Percentiles rank a stretch among this genome's conserved stretches.
These are phyloP conservation scores for Xanthoconium stramineum DNA, from an alignment of 768 basidiomycete genomes.

Conservation along the genomic window DNA sequence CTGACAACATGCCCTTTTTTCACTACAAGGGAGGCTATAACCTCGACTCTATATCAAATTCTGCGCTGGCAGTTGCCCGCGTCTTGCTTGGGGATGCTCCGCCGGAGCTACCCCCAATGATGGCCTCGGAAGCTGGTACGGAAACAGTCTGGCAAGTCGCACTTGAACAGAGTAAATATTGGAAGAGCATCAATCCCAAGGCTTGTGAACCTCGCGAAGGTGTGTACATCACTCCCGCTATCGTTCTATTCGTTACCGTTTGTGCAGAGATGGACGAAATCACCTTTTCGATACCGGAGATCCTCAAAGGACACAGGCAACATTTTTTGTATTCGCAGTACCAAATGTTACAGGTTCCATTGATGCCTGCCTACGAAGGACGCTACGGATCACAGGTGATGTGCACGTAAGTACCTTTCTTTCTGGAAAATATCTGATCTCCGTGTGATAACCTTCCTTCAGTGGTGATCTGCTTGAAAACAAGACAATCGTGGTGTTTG, in stretches of 20 bases:
- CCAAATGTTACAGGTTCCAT: conserved; percentile 77
- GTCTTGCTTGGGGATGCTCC: conserved; percentile 91
- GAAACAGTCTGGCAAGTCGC: conserved; percentile 91
- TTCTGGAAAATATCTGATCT: background rate
- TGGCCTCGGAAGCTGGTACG: conserved; percentile 76
- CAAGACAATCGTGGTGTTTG: conserved; percentile 76
- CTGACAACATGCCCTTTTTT: conserved; percentile 1
- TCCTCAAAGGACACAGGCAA: conserved; percentile 88
- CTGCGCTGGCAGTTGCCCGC: conserved; percentile 81
- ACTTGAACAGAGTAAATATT: conserved; percentile 83
- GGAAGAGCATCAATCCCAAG: conserved; percentile 84
- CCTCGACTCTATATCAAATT: conserved; percentile 81
- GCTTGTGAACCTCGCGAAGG: conserved; percentile 81
- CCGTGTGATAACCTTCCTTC: conserved; percentile 1
- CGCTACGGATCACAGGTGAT: conserved; percentile 81
- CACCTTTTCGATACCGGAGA: conserved; percentile 70
- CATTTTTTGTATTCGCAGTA: conserved; percentile 75
- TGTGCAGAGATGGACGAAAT: conserved; percentile 57
- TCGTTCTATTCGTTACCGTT: background rate
- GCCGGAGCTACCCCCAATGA: conserved; percentile 64
- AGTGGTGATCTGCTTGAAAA: conserved; percentile 80
- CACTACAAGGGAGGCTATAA: conserved; percentile 86
- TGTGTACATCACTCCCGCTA: conserved; percentile 24
- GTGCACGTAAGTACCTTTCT: conserved; percentile 72
- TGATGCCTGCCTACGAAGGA: conserved; percentile 66